Percentiles rank a stretch among this genome's conserved stretches.
Conservation (phyloP, 441 rosid species). For the Raphanus hybrid region DNA sequence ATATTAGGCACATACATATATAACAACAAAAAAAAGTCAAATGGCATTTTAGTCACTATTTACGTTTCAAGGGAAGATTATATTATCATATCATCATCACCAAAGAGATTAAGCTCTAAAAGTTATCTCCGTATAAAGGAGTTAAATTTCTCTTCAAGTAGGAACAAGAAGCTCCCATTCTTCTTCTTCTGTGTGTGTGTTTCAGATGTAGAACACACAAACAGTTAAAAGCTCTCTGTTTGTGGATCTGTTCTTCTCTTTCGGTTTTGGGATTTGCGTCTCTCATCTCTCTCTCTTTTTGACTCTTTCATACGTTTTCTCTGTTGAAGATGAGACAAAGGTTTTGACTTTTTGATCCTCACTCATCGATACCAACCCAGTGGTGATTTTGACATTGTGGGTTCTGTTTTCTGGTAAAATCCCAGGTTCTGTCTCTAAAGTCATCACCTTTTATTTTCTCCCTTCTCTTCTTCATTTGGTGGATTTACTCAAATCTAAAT, state of each 20-base stretch:
- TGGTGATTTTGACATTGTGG: slow-evolving; percentile 33
- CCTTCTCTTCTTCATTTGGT: no score
- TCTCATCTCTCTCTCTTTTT: background rate
- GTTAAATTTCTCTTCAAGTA: slow-evolving; percentile 7
- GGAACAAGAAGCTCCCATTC: slow-evolving; percentile 18
- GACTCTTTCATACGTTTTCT: slow-evolving; percentile 9
- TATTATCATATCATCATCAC: background rate
- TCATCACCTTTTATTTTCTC: slow-evolving; percentile 16
- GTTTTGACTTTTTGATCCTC: slow-evolving; percentile 37
- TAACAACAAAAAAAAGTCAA: slow-evolving; percentile 28
- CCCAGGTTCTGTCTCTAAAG: slow-evolving; percentile 25
- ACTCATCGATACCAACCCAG: slow-evolving; percentile 20
- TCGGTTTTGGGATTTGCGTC: slow-evolving; percentile 32
- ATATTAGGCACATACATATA: slow-evolving; percentile 25
- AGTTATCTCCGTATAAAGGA: slow-evolving; percentile 16
- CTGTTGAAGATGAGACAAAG: slow-evolving; percentile 31
- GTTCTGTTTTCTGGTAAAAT: slow-evolving; percentile 31
- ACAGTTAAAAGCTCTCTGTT: slow-evolving; percentile 2
- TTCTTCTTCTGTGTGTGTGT: slow-evolving; percentile 4
- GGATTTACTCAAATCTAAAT: background rate
- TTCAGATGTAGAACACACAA: background rate
- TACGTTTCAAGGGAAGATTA: slow-evolving; percentile 4
- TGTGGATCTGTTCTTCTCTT: slow-evolving; percentile 35
- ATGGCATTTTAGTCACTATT: slow-evolving; percentile 33
- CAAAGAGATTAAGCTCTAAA: slow-evolving; percentile 25